A percentile compares a stretch with the other conserved stretches of the same genome.
Conservation (phyloP, 768 basidiomycete genomes). For the Galerina marginata region DNA sequence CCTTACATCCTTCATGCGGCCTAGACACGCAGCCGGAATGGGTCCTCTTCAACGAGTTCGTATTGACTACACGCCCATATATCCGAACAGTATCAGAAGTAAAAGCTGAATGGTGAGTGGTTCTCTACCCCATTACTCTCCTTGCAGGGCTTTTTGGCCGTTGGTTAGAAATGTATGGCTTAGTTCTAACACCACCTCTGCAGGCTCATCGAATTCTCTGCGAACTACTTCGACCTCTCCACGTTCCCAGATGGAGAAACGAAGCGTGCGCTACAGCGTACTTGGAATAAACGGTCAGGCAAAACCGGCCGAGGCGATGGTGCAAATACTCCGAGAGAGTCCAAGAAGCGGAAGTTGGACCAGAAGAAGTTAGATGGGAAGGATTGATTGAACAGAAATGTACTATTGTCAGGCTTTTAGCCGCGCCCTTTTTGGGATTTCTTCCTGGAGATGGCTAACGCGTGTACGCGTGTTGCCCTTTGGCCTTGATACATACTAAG, state of each 20-base stretch:
- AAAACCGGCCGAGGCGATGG: slow-evolving; percentile 29
- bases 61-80: slow-evolving; percentile 85
- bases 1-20: slow-evolving; percentile 86
- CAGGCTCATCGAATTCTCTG: slow-evolving; percentile 47
- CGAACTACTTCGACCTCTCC: slow-evolving; percentile 70
- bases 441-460: too few species aligned
- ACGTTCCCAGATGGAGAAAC: slow-evolving; percentile 74
- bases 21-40: slow-evolving; percentile 89
- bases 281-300: slow-evolving; percentile 57
- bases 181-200: neutral
- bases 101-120: slow-evolving; percentile 77
- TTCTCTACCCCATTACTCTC: neutral
- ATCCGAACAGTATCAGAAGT: slow-evolving; percentile 93
- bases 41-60: slow-evolving; percentile 95
- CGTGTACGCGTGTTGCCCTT: too few species aligned
- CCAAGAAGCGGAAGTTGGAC: slow-evolving; percentile 17
- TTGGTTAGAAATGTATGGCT: neutral
- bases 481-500: too few species aligned
- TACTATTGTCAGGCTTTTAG: too few species aligned
- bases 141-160: neutral
- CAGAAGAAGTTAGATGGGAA: neutral
- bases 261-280: slow-evolving; percentile 64
- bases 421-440: too few species aligned
- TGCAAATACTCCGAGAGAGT: neutral
- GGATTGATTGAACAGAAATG: too few species aligned